These are phyloP conservation scores for Fusarium decemcellulare DNA, from an alignment of 2,329 filamentous ascomycete species.

Conservation along the genomic window DNA sequence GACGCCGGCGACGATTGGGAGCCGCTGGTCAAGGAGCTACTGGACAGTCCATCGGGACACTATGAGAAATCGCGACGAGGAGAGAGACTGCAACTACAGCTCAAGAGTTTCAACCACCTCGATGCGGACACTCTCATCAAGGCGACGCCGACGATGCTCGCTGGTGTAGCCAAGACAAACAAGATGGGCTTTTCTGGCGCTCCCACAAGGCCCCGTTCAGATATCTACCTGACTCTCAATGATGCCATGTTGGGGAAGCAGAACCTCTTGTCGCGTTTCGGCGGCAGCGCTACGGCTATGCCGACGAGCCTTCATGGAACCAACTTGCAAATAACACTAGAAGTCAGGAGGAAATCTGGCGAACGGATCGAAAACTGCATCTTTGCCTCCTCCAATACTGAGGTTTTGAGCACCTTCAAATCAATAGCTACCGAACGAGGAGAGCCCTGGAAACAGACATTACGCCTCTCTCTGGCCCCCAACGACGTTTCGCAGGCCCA, in stretches of 20 bases:
- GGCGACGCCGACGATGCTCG: conserved; percentile 88
- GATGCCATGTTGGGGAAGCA: conserved; percentile 85
- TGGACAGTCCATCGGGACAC: conserved; percentile 79
- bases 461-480: conserved; percentile 84
- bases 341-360: conserved; percentile 85
- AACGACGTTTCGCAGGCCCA: conserved; percentile 87
- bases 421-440: conserved; percentile 85
- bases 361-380: conserved; percentile 91
- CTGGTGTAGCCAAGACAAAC: conserved; percentile 83
- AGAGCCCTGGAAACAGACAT: conserved; percentile 88
- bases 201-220: conserved; percentile 88
- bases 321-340: conserved; percentile 90
- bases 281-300: conserved; percentile 82
- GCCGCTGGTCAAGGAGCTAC: conserved; percentile 78
- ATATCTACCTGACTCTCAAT: conserved; percentile 92
- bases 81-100: conserved; percentile 83
- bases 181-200: conserved; percentile 96
- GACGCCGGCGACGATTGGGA: conserved; percentile 78
- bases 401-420: conserved; percentile 87
- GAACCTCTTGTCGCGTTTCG: conserved; percentile 75
- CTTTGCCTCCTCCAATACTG: conserved; percentile 85
- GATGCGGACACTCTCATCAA: conserved; percentile 88
- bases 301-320: conserved; percentile 73
- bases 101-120: conserved; percentile 82
- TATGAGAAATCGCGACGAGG: conserved; percentile 81